phyloP scores from a whole-genome alignment of 305 asterid species.

The Fraxinus angustifolia region DNA sequence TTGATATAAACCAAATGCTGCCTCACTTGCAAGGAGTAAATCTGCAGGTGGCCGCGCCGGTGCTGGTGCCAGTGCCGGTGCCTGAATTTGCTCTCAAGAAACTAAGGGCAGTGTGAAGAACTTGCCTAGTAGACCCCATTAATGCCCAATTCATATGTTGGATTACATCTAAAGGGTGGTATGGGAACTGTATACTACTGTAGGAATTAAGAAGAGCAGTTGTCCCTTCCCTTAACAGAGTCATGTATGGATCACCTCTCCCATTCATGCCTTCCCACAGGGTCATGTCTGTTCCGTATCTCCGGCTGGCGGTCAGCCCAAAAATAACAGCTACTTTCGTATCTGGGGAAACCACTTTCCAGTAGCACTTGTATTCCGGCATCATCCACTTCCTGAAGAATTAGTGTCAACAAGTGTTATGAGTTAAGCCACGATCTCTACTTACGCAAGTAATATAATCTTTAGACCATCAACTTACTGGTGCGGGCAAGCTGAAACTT shows the following conservation, averaged over 20 bases:
- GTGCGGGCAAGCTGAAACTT: slow-evolving; percentile 73
- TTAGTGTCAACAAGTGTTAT: not conserved
- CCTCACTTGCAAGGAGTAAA: slow-evolving; percentile 64
- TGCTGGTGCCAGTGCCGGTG: slow-evolving; percentile 50
- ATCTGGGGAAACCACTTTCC: slow-evolving; percentile 75
- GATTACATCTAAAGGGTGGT: slow-evolving; percentile 54
- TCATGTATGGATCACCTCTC: slow-evolving; percentile 78
- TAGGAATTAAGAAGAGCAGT: slow-evolving; percentile 85
- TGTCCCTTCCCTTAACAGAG: slow-evolving; percentile 80
- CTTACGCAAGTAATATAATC: not conserved
- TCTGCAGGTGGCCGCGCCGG: slow-evolving; percentile 44
- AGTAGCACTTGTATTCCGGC: slow-evolving; percentile 76
- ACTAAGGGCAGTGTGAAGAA: slow-evolving; percentile 55
- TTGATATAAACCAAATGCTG: not conserved
- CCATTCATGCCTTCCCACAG: slow-evolving; percentile 55
- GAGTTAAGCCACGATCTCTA: not conserved
- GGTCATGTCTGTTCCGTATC: slow-evolving; percentile 70
- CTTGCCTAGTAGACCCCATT: slow-evolving; percentile 56
- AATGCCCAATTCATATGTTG: slow-evolving; percentile 59
- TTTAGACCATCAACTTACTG: slow-evolving; percentile 47
- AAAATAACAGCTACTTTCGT: slow-evolving; percentile 62
- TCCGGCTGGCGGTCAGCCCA: slow-evolving; percentile 59
- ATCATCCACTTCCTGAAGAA: slow-evolving; percentile 64
- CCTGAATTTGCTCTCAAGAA: slow-evolving; percentile 85
- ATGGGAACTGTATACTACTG: slow-evolving; percentile 60